phyloP scores from a whole-genome alignment of 2,329 filamentous ascomycete species.

The Diaporthe australafricana region DNA sequence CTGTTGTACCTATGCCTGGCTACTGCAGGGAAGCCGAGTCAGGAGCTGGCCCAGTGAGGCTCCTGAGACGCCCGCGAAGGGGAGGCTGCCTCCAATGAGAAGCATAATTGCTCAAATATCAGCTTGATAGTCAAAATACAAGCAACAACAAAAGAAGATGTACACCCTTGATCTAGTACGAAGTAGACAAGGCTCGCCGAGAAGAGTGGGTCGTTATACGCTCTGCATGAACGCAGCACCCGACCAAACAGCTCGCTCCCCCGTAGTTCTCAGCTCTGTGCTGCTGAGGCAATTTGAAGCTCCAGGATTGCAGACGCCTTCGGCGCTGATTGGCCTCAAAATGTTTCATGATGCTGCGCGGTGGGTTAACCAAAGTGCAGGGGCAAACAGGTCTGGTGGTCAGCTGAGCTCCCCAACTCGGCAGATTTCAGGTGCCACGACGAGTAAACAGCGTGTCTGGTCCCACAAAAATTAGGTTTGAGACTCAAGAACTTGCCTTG shows the following conservation, averaged over 20 bases:
- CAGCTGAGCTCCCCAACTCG: conserved; percentile 16
- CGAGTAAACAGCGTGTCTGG: background rate
- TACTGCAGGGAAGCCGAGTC: conserved; percentile 23
- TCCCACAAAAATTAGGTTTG: conserved; percentile 29
- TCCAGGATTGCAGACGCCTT: conserved; percentile 1
- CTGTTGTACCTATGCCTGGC: background rate
- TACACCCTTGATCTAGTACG: conserved; percentile 10
- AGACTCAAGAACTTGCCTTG: conserved; percentile 9
- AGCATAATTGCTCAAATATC: conserved; percentile 8
- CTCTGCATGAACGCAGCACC: background rate
- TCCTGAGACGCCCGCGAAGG: conserved; percentile 1
- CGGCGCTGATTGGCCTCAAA: conserved; percentile 16
- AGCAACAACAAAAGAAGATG: background rate
- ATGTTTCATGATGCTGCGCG: conserved; percentile 17
- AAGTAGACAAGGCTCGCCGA: background rate
- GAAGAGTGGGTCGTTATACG: conserved; percentile 3
- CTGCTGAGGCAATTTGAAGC: conserved; percentile 4
- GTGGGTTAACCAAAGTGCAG: conserved; percentile 25
- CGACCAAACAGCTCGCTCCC: background rate
- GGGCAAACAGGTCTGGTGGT: conserved; percentile 20
- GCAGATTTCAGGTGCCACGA: conserved; percentile 5
- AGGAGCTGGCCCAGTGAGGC: conserved; percentile 24
- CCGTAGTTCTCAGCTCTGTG: conserved; percentile 16
- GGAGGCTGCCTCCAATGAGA: conserved; percentile 18
- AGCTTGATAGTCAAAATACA: conserved; percentile 10